Conservation (phyloP, 768 basidiomycete genomes). For the Trametes gibbosa region DNA sequence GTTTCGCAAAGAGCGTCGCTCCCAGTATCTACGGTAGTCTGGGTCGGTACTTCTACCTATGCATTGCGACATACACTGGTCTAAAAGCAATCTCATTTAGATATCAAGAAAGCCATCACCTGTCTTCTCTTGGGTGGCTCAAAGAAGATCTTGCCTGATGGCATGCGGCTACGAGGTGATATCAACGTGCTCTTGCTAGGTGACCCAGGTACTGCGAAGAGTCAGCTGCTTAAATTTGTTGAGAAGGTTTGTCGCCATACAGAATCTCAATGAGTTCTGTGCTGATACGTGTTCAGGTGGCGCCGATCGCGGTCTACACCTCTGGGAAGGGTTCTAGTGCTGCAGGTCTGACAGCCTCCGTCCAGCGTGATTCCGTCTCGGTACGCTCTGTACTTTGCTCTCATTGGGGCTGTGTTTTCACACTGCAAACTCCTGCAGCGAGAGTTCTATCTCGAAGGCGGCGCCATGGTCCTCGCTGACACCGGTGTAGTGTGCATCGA, state of each 20-base stretch:
- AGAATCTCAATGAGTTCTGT: neutral
- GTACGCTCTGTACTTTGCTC: conserved; percentile 49
- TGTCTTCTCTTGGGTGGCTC: conserved; percentile 97
- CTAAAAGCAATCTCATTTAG: conserved; percentile 38
- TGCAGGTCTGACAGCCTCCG: conserved; percentile 96
- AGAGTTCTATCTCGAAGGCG: conserved; percentile 98
- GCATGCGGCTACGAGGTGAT: conserved; percentile 94
- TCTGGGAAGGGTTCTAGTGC: conserved; percentile 98
- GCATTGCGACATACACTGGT: neutral
- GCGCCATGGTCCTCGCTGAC: conserved; percentile 98
- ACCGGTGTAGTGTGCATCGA: conserved; percentile 99
- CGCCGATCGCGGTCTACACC: conserved; percentile 97
- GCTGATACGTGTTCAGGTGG: conserved; percentile 53
- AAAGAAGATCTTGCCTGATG: conserved; percentile 95
- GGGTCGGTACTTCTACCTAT: conserved; percentile 46
- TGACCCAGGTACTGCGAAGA: conserved; percentile 98
- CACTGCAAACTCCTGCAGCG: conserved; percentile 48
- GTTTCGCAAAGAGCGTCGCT: conserved; percentile 90
- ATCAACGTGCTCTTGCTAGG: conserved; percentile 96
- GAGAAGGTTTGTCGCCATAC: conserved; percentile 63
- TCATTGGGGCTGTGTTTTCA: no score
- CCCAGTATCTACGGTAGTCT: conserved; percentile 96
- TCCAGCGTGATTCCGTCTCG: conserved; percentile 89
- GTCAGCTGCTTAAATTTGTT: conserved; percentile 96
- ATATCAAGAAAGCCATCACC: conserved; percentile 97